Evolutionary conservation across 177 flowering plant genomes (phyloP), one percentile per base, ranked within the genome.

Genomic region (Vitis hybrid): DNA sequence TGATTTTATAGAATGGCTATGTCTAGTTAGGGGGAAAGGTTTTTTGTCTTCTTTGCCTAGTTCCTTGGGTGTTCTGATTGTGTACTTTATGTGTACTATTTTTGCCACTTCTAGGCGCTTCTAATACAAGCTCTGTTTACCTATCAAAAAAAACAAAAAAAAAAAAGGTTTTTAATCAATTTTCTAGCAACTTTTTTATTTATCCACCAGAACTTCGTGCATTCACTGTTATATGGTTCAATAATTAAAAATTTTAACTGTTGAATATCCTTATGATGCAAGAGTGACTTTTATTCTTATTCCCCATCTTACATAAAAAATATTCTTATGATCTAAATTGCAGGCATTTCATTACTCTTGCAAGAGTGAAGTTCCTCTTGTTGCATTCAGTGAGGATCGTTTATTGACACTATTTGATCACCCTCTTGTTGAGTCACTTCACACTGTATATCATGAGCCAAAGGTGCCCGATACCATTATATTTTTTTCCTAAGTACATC

Each of bases 361-460:
- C 86, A 85, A 91, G 83, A 86, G 87, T 74, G 78, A 79, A 70
- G 78, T 91, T 76, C 98, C 99, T 70, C 86, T 95, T 20, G 75
- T 93, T 74, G 98, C 96, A 66, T 93, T 91, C 76, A 59, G 90
- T 69, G 86, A 88, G 76, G 96, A 84, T 72, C 88, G 93, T 51
- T 90, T 96, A 81, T 86, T 95, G 51, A 83, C 98, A 12, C 78
- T 95, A 60, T 93, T 88, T 76, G 89, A 93, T 55, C 92, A 95
- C 69, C 98, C 97, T 55, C 82, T 82, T 64, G 82, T 89, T 68
- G 93, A 95, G 70, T 75, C 91, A 31, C 86, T 93, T 68, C 98
- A 95, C 72, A 80, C 86, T 5, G 74, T 85, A 64, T 93, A 90
- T 78, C 85, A 81, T 67, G 99, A 95, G 82, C 92, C 99, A 66